Percentiles rank a stretch among this genome's conserved stretches.
Conservation (phyloP, 1,284 basidiomycete genomes). For the Sanghuangporus weigelae region DNA sequence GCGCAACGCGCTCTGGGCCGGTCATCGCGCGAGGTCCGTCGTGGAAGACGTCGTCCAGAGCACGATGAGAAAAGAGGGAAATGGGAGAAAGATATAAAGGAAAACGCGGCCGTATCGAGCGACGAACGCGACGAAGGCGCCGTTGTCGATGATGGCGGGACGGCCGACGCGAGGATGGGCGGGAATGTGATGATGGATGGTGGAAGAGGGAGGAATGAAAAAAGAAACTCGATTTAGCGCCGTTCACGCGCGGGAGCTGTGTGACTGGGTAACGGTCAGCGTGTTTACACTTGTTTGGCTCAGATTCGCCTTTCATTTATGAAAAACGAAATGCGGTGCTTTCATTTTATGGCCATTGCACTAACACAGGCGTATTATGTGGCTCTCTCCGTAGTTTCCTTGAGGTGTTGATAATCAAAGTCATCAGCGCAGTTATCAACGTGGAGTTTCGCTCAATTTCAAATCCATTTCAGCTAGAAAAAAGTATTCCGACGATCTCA, state of each 20-base stretch:
- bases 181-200: background rate
- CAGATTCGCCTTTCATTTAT: background rate
- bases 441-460: no score
- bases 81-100: background rate
- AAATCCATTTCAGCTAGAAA: no score
- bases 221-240: background rate
- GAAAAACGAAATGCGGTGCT: background rate
- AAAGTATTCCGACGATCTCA: no score
- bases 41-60: constrained; percentile 9
- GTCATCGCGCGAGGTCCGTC: constrained; percentile 9
- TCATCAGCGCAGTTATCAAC: no score
- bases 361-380: no score
- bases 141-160: background rate
- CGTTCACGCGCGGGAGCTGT: background rate
- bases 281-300: background rate
- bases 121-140: constrained; percentile 4
- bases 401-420: no score
- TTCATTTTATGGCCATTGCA: background rate
- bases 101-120: background rate
- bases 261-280: background rate
- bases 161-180: background rate
- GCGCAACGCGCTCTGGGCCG: constrained; percentile 9
- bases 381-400: no score
- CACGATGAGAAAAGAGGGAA: constrained; percentile 8
- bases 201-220: background rate